phyloP scores from a whole-genome alignment of 768 basidiomycete genomes.

The Mycena amicta region DNA sequence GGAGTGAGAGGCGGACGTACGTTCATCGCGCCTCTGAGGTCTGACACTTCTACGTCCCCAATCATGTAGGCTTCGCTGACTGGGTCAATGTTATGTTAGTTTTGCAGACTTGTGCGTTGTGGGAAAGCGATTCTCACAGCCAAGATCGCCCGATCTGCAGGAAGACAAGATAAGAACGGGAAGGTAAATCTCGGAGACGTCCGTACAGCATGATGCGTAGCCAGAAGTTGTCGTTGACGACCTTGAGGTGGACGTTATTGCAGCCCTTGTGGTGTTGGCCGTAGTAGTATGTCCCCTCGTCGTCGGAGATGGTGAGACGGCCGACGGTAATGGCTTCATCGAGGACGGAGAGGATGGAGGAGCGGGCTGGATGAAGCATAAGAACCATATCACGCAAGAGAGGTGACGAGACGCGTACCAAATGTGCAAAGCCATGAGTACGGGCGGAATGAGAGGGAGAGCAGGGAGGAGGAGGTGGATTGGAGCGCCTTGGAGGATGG shows the following conservation, averaged over 20 bases:
- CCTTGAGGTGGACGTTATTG: constrained; percentile 61
- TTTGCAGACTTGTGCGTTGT: too few relatives aligned
- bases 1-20: constrained; percentile 39
- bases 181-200: constrained; percentile 12
- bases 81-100: constrained; percentile 30
- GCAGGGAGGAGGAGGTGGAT: constrained; percentile 45
- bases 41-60: constrained; percentile 64
- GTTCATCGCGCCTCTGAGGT: constrained; percentile 63
- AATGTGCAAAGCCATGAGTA: constrained; percentile 53
- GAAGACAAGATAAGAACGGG: constrained; percentile 23
- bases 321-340: constrained; percentile 60
- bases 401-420: constrained; percentile 36
- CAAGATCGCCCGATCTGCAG: constrained; percentile 60
- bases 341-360: constrained; percentile 61
- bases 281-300: constrained; percentile 60
- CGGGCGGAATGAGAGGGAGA: constrained; percentile 45
- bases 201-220: constrained; percentile 63
- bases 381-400: constrained; percentile 4
- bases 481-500: constrained; percentile 46
- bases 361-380: constrained; percentile 46
- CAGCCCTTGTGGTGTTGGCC: constrained; percentile 59
- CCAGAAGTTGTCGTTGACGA: constrained; percentile 69
- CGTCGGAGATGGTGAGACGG: constrained; percentile 62
- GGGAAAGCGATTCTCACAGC: constrained; percentile 48
- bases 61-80: constrained; percentile 80